Conservation (phyloP, 1,284 basidiomycete genomes). For the Volvariella surrecta region DNA sequence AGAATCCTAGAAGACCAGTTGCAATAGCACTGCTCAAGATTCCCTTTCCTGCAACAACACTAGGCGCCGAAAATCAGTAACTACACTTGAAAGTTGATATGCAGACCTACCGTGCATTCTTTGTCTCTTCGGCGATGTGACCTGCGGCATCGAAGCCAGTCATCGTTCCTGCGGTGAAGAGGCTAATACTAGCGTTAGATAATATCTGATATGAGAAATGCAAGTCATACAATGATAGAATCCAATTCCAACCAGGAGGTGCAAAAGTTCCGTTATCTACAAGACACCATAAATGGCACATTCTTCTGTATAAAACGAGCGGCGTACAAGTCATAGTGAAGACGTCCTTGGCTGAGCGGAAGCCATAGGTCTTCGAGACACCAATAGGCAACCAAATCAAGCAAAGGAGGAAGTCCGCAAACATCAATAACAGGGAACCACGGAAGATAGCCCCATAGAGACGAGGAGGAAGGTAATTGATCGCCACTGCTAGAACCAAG, state of each 20-base stretch:
- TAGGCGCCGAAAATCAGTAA: slow-evolving; percentile 17
- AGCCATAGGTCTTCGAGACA: slow-evolving; percentile 76
- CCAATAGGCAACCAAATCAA: slow-evolving; percentile 86
- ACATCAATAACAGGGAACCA: slow-evolving; percentile 61
- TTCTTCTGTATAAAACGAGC: slow-evolving; percentile 2
- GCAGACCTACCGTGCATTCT: slow-evolving; percentile 59
- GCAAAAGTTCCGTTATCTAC: slow-evolving; percentile 83
- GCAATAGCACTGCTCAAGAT: slow-evolving; percentile 69
- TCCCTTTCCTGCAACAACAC: slow-evolving; percentile 70
- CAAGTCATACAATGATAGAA: slow-evolving; percentile 57
- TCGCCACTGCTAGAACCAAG: slow-evolving; percentile 58
- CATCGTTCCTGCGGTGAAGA: slow-evolving; percentile 77
- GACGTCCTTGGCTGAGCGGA: slow-evolving; percentile 70
- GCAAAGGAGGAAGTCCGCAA: slow-evolving; percentile 79
- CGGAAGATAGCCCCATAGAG: slow-evolving; percentile 70
- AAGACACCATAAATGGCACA: slow-evolving; percentile 1
- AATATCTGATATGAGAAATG: slow-evolving; percentile 5
- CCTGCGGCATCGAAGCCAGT: slow-evolving; percentile 86
- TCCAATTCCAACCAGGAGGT: slow-evolving; percentile 80
- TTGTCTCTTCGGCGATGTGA: slow-evolving; percentile 85
- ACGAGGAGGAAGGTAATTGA: slow-evolving; percentile 76
- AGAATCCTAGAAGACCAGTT: slow-evolving; percentile 68
- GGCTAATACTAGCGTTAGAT: slow-evolving; percentile 30
- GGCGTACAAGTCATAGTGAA: slow-evolving; percentile 73
- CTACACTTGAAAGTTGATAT: slow-evolving; percentile 3